phyloP scores from a whole-genome alignment of 768 basidiomycete genomes.

The Boletus reticuloceps region DNA sequence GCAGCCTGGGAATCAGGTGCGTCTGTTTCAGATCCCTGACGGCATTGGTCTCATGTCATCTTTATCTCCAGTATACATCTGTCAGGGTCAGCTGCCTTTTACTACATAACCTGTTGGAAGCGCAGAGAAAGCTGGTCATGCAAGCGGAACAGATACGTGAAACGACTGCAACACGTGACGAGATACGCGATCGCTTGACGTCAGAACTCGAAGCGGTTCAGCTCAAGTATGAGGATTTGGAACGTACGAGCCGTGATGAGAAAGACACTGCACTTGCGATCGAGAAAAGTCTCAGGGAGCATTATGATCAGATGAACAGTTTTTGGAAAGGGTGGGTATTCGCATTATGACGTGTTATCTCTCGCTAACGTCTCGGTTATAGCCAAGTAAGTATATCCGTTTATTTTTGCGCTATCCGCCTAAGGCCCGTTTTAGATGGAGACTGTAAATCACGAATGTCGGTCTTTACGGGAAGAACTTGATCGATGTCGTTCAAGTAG shows the following conservation, averaged over 20 bases:
- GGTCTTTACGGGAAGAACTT: conserved; percentile 27
- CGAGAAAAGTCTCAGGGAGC: conserved; percentile 53
- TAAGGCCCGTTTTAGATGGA: conserved; percentile 20
- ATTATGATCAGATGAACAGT: conserved; percentile 44
- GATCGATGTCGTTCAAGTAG: conserved; percentile 20
- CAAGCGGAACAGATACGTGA: conserved; percentile 33
- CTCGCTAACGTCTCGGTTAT: conserved; percentile 21
- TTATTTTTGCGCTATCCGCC: conserved; percentile 1
- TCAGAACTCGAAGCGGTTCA: conserved; percentile 37
- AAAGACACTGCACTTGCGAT: conserved; percentile 49
- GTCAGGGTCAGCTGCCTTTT: conserved; percentile 49
- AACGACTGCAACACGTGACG: conserved; percentile 31
- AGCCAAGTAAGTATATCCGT: conserved; percentile 34
- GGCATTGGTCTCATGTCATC: conserved; percentile 3
- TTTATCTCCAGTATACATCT: conserved; percentile 43
- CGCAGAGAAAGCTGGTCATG: conserved; percentile 40
- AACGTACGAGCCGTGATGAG: conserved; percentile 44
- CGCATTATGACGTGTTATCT: conserved; percentile 5
- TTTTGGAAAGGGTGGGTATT: conserved; percentile 38
- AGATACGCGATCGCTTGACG: conserved; percentile 29
- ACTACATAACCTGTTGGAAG: conserved; percentile 49
- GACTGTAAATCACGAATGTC: conserved; percentile 25
- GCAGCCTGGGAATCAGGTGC: conserved; percentile 47
- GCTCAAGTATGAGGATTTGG: conserved; percentile 41
- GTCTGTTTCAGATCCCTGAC: conserved; percentile 5